Evolutionary conservation across 2,329 filamentous ascomycete genomes (phyloP).

Genomic region (Penicillium sp.): DNA sequence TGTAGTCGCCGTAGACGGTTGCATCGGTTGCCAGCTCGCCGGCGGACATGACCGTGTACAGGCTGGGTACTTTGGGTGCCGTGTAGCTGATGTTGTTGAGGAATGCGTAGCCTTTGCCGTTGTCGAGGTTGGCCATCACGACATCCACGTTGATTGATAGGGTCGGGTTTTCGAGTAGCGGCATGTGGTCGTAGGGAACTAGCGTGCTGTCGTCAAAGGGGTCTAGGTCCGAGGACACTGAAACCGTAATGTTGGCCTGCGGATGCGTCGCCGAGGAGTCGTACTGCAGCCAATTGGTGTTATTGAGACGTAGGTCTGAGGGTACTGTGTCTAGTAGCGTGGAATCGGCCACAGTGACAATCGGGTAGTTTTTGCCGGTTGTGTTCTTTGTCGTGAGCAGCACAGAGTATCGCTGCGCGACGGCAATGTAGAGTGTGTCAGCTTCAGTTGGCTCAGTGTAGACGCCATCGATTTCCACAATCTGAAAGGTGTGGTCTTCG

Average conservation of each 20-base stretch:
- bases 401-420: conserved; percentile 60
- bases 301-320: conserved; percentile 29
- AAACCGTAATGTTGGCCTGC: conserved; percentile 24
- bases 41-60: conserved; percentile 67
- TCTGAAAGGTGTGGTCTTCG: conserved; percentile 56
- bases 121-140: conserved; percentile 65
- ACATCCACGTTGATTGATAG: conserved; percentile 53
- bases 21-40: conserved; percentile 53
- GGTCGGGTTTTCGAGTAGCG: conserved; percentile 59
- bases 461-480: conserved; percentile 70
- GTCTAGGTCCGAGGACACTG: conserved; percentile 48
- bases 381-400: conserved; percentile 60
- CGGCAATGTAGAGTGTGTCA: conserved; percentile 61
- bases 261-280: conserved; percentile 46
- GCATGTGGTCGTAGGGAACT: conserved; percentile 63
- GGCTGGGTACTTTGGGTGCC: conserved; percentile 67
- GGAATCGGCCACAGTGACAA: conserved; percentile 51
- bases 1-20: conserved; percentile 61
- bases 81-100: conserved; percentile 75
- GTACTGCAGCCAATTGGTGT: conserved; percentile 62
- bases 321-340: conserved; percentile 27
- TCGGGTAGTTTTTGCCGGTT: conserved; percentile 61
- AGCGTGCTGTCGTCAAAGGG: conserved; percentile 71
- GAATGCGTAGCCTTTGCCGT: conserved; percentile 66
- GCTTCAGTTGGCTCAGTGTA: conserved; percentile 61